Percentiles rank a stretch among this genome's conserved stretches.
These are phyloP conservation scores for Neonectria sp. DNA, from an alignment of 2,329 filamentous ascomycete species.

Conservation along the genomic window DNA sequence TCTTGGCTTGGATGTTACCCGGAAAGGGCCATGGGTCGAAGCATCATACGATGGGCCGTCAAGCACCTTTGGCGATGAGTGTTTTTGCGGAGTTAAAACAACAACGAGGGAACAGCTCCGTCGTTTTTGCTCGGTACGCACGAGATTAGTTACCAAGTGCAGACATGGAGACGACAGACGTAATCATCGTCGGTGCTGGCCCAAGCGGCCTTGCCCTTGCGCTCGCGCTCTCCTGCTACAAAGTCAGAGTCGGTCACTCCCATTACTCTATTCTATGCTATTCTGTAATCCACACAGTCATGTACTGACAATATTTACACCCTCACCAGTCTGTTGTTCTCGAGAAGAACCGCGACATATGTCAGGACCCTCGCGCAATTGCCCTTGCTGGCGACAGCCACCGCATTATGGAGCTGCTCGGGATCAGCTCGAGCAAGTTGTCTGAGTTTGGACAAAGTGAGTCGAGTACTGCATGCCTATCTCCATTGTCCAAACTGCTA, in stretches of 20 bases:
- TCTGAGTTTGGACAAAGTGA: not conserved
- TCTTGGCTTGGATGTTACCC: too few relatives aligned
- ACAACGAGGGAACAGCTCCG: too few relatives aligned
- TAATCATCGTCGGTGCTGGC: not conserved
- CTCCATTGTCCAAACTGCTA: not conserved
- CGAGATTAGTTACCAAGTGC: too few relatives aligned
- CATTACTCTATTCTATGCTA: not conserved
- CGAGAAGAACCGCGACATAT: not conserved
- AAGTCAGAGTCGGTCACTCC: not conserved
- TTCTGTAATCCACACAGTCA: not conserved
- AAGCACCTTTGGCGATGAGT: too few relatives aligned
- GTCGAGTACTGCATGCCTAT: not conserved
- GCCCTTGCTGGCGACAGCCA: not conserved
- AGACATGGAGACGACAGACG: not conserved
- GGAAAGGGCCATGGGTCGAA: too few relatives aligned
- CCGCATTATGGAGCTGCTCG: not conserved
- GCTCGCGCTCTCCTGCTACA: not conserved
- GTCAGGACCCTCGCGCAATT: not conserved
- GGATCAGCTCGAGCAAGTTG: not conserved
- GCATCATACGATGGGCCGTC: too few relatives aligned
- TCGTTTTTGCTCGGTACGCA: too few relatives aligned
- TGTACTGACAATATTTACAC: not conserved
- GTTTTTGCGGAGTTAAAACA: too few relatives aligned
- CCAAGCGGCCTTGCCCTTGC: not conserved
- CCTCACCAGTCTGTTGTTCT: not conserved